Evolutionary conservation across 192 early-diverging fungal species (phyloP), one percentile per base, ranked within the genome.

Genomic region (Mortierella alpina): DNA sequence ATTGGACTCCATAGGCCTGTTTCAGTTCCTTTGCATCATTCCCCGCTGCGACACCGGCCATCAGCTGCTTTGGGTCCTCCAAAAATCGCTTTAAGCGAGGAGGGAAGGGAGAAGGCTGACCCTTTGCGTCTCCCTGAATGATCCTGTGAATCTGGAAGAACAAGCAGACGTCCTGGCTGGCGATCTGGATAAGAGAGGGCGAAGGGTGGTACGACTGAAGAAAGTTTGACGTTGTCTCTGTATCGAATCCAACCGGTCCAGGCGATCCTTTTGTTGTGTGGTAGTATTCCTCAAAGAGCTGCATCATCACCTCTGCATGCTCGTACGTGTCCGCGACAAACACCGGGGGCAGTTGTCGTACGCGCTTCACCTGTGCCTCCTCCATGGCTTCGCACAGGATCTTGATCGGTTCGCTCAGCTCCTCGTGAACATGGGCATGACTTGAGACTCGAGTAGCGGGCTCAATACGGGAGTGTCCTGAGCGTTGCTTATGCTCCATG

Each of bases 111-210:
- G 31, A 31, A 31, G 31, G 31, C 18, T 75, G 50, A 14, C 22
- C 31, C 11, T 10, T 20, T 18, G 47, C 39, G 7, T 53, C 67
- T 59, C 31, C 31, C 31, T 31, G 31, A 31, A 57, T 51, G 44
- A 85, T 82, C 48, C 75, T 52, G 68, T 72, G 75, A 13, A 82
- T 60, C 73, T 85, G 84, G 55, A 85, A 85, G 55, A 85, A 51
- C 51, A 85, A 63, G 50, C 84, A 85, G 7, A 85, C 54, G 46
- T 85, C 84, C 9, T 71, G 53, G 0, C 80, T 82, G 7, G 84
- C 84, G 39, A 85, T 79, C 58, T 85, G 84, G 50, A 85, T 58
- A 18, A 85, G 56, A 17, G 84, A 85, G 12, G 77, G 73, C 5
- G 56, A 45, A 2, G 20, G 20, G 12, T 54, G 63, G n/a, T 54